These are phyloP conservation scores for Bothriochloa decipiens DNA, from an alignment of 176 grass and related monocot species.

Conservation along the genomic window DNA sequence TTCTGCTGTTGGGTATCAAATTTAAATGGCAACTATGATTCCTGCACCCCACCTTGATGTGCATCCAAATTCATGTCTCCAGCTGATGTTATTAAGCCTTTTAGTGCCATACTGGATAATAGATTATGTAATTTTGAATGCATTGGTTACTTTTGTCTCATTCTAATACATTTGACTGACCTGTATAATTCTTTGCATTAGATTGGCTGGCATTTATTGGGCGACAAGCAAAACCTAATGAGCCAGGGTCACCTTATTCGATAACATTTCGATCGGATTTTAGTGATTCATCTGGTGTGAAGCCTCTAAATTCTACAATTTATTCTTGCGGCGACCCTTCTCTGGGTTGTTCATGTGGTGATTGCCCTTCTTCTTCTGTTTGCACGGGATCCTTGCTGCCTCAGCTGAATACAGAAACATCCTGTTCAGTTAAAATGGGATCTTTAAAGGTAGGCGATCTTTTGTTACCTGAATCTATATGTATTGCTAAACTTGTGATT, in stretches of 20 bases:
- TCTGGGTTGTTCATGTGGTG: constrained; percentile 96
- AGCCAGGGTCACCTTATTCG: constrained; percentile 77
- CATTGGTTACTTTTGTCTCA: not conserved
- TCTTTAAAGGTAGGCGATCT: constrained; percentile 74
- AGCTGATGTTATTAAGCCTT: constrained; percentile 9
- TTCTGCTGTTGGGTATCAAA: not conserved
- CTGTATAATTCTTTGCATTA: constrained; percentile 45
- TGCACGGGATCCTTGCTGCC: constrained; percentile 57
- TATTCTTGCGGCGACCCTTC: constrained; percentile 96
- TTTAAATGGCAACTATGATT: constrained; percentile 8
- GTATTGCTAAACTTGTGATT: too few species aligned
- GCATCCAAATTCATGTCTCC: not conserved
- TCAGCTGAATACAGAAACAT: constrained; percentile 47
- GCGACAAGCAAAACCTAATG: constrained; percentile 58
- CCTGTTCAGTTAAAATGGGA: constrained; percentile 78
- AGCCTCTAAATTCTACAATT: constrained; percentile 81
- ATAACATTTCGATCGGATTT: constrained; percentile 75
- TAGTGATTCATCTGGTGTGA: constrained; percentile 61
- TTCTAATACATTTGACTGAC: constrained; percentile 27
- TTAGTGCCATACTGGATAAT: constrained; percentile 14
- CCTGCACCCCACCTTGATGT: constrained; percentile 13
- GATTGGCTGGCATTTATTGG: constrained; percentile 93
- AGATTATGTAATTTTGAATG: constrained; percentile 38
- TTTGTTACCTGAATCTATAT: constrained; percentile 35
- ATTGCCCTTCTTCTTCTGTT: constrained; percentile 84